A percentile compares a stretch with the other conserved stretches of the same genome.
These are phyloP conservation scores for Daedaleopsis sinensis DNA, from an alignment of 768 basidiomycete genomes.

Conservation along the genomic window DNA sequence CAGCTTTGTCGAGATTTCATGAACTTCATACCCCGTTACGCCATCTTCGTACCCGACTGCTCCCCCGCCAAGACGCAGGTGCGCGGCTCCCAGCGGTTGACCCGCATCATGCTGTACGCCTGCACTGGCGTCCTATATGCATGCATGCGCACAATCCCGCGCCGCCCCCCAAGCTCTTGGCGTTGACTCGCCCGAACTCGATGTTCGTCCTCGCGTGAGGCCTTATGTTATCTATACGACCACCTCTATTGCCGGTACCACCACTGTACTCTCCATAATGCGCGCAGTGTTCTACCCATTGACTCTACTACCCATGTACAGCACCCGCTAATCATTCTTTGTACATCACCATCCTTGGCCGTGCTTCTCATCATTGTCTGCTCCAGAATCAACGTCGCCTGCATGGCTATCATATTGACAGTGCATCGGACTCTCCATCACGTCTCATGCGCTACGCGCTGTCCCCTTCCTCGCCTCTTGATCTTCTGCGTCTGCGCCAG, in stretches of 20 bases:
- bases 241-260: not conserved
- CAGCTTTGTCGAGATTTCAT: slow-evolving; percentile 61
- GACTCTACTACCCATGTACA: not conserved
- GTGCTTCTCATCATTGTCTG: not conserved
- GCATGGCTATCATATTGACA: not conserved
- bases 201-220: not conserved
- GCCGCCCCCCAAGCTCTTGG: not conserved
- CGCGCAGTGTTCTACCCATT: not conserved
- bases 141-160: not conserved
- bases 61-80: not conserved
- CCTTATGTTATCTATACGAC: not conserved
- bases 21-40: not conserved
- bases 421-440: no score
- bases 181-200: not conserved
- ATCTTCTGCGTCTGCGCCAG: no score
- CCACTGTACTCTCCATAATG: not conserved
- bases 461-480: not conserved
- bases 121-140: not conserved
- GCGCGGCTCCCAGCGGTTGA: not conserved
- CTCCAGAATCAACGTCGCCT: not conserved
- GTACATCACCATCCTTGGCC: not conserved
- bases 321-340: not conserved
- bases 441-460: no score
- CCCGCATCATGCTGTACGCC: not conserved
- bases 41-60: not conserved